These are phyloP conservation scores for Dacryopinax primogenitus DNA, from an alignment of 768 basidiomycete genomes.

Conservation along the genomic window DNA sequence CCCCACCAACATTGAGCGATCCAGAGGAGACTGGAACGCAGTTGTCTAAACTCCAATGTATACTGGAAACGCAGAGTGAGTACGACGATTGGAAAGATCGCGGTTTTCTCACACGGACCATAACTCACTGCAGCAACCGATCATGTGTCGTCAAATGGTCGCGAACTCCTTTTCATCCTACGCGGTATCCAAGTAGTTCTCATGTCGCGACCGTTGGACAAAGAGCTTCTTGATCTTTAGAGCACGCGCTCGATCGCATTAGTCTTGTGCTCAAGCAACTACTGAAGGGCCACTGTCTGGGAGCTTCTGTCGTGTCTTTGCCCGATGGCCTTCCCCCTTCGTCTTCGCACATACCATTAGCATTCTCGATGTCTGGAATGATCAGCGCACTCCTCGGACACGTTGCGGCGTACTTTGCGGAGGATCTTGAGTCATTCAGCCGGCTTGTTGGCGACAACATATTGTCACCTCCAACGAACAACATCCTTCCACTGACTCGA, in stretches of 20 bases:
- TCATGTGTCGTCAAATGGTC: too few species aligned
- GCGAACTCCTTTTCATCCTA: too few species aligned
- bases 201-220: too few species aligned
- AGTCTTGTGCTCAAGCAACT: not conserved
- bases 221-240: too few species aligned
- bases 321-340: not conserved
- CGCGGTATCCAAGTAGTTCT: too few species aligned
- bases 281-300: not conserved
- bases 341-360: not conserved
- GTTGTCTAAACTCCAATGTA: not conserved
- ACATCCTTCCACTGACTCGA: not conserved
- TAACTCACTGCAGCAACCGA: too few species aligned
- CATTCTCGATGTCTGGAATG: not conserved
- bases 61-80: not conserved
- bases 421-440: not conserved
- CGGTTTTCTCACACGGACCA: too few species aligned
- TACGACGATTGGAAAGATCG: not conserved
- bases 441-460: not conserved
- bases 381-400: not conserved
- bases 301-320: not conserved
- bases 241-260: too few species aligned
- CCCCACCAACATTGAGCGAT: not conserved
- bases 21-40: not conserved
- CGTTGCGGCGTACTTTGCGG: not conserved
- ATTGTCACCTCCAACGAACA: not conserved